These are phyloP conservation scores for Oryza brachyantha DNA, from an alignment of 176 grass and related monocot genomes.

Conservation along the genomic window DNA sequence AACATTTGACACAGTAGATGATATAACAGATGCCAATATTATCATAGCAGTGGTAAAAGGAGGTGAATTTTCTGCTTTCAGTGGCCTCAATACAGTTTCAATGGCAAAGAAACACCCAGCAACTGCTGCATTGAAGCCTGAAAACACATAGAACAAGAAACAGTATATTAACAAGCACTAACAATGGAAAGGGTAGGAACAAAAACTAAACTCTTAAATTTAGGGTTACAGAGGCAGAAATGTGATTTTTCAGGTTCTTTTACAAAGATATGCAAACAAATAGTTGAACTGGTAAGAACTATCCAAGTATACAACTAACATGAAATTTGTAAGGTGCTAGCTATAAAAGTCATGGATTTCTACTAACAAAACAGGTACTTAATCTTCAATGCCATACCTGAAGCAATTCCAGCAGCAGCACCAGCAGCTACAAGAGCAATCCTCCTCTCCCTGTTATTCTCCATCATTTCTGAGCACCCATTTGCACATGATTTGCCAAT, in stretches of 20 bases:
- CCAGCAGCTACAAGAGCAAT: slow-evolving; percentile 93
- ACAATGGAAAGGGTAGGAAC: not conserved
- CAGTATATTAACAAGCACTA: not conserved
- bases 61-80: slow-evolving; percentile 96
- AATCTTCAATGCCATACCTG: slow-evolving; percentile 48
- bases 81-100: slow-evolving; percentile 93
- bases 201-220: not conserved
- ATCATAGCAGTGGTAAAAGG: slow-evolving; percentile 97
- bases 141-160: slow-evolving; percentile 31
- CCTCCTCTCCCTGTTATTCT: slow-evolving; percentile 85
- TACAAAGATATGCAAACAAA: not conserved
- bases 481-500: slow-evolving; percentile 96
- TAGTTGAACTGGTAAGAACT: not conserved
- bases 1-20: slow-evolving; percentile 96
- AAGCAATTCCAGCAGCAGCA: slow-evolving; percentile 97
- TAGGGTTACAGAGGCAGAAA: not conserved
- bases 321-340: not conserved
- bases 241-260: not conserved
- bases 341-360: not conserved
- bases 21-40: slow-evolving; percentile 96
- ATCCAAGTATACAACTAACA: slow-evolving; percentile 11
- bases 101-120: slow-evolving; percentile 95
- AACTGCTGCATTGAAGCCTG: slow-evolving; percentile 97
- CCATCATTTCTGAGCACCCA: slow-evolving; percentile 97
- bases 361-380: not conserved